A percentile compares a stretch with the other conserved stretches of the same genome.
Evolutionary conservation across 805 yeast genomes (phyloP).

Genomic region (Candida boleticola): DNA sequence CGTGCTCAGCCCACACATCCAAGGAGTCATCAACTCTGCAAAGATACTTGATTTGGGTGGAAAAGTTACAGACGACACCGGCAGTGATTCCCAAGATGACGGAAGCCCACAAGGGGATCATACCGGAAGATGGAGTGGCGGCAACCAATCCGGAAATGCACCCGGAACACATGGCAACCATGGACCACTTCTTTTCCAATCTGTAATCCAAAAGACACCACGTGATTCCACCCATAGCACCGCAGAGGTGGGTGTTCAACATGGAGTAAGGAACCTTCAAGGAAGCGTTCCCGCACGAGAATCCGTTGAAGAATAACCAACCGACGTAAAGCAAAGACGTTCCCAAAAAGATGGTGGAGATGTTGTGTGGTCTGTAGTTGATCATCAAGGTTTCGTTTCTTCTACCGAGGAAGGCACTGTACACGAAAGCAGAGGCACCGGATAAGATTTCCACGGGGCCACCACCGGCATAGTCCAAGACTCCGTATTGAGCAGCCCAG

Average conservation of each 20-base stretch:
- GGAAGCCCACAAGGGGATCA: constrained; percentile 89
- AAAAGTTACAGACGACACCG: constrained; percentile 82
- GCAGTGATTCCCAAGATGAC: constrained; percentile 78
- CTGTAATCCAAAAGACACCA: constrained; percentile 92
- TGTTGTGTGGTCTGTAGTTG: constrained; percentile 93
- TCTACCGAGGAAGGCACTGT: constrained; percentile 76
- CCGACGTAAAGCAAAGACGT: constrained; percentile 88
- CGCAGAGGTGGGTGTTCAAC: constrained; percentile 87
- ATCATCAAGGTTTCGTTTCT: constrained; percentile 73
- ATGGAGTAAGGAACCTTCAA: constrained; percentile 84
- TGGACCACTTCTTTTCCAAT: constrained; percentile 85
- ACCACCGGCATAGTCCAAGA: constrained; percentile 95
- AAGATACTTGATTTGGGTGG: constrained; percentile 83
- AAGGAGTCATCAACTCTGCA: constrained; percentile 85
- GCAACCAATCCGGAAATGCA: constrained; percentile 94
- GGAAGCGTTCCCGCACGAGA: constrained; percentile 79
- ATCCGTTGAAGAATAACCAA: constrained; percentile 95
- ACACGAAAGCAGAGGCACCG: constrained; percentile 88
- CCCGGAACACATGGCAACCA: constrained; percentile 95
- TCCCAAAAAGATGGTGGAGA: constrained; percentile 85
- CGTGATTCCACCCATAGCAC: constrained; percentile 84
- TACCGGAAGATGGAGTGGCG: constrained; percentile 93
- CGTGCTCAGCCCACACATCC: constrained; percentile 98
- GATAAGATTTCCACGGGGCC: constrained; percentile 94
- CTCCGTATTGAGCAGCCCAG: constrained; percentile 93